These are phyloP conservation scores for Diaporthe sp. DNA, from an alignment of 2,329 filamentous ascomycete genomes.

Conservation along the genomic window DNA sequence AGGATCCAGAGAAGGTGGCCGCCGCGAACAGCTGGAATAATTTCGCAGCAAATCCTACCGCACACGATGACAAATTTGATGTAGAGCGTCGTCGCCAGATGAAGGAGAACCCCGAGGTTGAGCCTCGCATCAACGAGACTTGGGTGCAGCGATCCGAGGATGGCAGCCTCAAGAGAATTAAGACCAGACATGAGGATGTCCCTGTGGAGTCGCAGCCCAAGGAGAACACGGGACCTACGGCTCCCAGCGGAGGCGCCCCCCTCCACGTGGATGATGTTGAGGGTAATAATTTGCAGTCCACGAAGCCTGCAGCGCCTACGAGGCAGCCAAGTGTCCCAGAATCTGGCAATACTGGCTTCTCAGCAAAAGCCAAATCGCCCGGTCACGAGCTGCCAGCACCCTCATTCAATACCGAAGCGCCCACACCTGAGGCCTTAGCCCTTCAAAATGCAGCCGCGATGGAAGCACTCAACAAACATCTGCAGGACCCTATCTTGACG, in stretches of 20 bases:
- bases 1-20: slow-evolving; percentile 45
- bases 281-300: background rate
- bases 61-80: background rate
- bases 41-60: slow-evolving; percentile 10
- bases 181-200: slow-evolving; percentile 42
- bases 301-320: slow-evolving; percentile 13
- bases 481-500: background rate
- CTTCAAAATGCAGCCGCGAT: slow-evolving; percentile 26
- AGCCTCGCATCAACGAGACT: slow-evolving; percentile 53
- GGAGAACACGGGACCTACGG: slow-evolving; percentile 21
- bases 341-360: slow-evolving; percentile 14
- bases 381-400: background rate
- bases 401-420: background rate
- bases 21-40: background rate
- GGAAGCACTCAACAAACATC: slow-evolving; percentile 31
- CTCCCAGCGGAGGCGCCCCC: background rate
- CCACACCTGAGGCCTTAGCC: background rate
- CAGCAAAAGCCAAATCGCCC: background rate
- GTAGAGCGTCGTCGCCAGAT: slow-evolving; percentile 29
- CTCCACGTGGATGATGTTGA: background rate
- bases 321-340: slow-evolving; percentile 35
- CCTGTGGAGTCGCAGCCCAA: slow-evolving; percentile 14
- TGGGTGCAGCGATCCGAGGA: slow-evolving; percentile 57
- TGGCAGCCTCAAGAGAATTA: slow-evolving; percentile 58
- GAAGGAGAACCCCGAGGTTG: slow-evolving; percentile 37